A percentile compares a stretch with the other conserved stretches of the same genome.
phyloP scores from a whole-genome alignment of 129 eudicot genomes.

The Centaurea solstitialis region DNA sequence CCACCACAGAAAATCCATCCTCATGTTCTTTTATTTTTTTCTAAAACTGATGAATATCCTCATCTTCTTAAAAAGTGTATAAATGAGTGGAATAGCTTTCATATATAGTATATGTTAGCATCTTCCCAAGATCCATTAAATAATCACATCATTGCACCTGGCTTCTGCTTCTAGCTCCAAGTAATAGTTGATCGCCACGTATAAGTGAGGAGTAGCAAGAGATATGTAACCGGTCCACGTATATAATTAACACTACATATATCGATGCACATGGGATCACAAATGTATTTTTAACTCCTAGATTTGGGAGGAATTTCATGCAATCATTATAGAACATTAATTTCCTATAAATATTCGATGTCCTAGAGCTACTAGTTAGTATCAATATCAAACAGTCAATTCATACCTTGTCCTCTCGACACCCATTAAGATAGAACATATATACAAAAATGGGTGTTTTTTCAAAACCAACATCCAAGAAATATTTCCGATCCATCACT shows the following conservation, averaged over 20 bases:
- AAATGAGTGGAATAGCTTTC: too few relatives aligned
- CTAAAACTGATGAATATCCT: too few relatives aligned
- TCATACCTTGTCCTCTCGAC: not conserved
- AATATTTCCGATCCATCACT: slow-evolving; percentile 28
- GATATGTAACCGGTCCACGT: slow-evolving; percentile 22
- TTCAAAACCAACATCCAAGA: slow-evolving; percentile 12
- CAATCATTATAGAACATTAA: not conserved
- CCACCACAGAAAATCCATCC: too few relatives aligned
- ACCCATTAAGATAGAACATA: not conserved
- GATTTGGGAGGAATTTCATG: not conserved
- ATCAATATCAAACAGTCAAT: not conserved
- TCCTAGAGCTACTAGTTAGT: not conserved
- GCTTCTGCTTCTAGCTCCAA: not conserved
- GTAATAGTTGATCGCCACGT: too few relatives aligned
- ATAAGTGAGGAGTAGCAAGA: not conserved
- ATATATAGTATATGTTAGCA: not conserved
- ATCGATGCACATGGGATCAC: not conserved
- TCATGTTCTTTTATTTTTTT: too few relatives aligned
- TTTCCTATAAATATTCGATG: slow-evolving; percentile 11
- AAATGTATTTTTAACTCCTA: not conserved
- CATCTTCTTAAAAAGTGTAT: too few relatives aligned
- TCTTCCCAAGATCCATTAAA: not conserved
- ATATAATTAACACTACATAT: not conserved
- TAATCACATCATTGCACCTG: not conserved
- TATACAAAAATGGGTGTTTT: slow-evolving; percentile 28